A percentile compares a stretch with the other conserved stretches of the same genome.
Evolutionary conservation across 352 stramenopile species (phyloP).

Genomic region (Phytophthora syringae): DNA sequence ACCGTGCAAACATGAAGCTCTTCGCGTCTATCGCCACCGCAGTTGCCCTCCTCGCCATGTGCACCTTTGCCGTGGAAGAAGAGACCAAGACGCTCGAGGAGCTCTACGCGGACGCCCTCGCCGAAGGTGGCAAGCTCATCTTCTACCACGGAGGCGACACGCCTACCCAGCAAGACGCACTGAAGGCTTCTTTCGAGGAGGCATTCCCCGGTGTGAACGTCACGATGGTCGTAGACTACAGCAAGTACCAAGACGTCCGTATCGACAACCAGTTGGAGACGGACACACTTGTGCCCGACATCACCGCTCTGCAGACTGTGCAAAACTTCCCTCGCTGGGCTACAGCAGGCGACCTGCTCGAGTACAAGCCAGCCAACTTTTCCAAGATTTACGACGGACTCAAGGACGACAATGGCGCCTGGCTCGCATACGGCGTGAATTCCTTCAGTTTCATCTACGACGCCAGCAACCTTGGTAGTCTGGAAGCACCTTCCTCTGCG

Average conservation of each 20-base stretch:
- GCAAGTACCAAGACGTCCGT: no score
- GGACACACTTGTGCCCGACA: slow-evolving; percentile 45
- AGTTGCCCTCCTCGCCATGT: slow-evolving; percentile 3
- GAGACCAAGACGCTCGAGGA: slow-evolving; percentile 51
- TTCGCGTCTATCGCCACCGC: slow-evolving; percentile 6
- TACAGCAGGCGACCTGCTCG: slow-evolving; percentile 39
- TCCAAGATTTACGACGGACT: slow-evolving; percentile 54
- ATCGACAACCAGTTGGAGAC: slow-evolving; percentile 65
- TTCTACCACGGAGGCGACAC: slow-evolving; percentile 49
- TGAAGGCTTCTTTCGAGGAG: slow-evolving; percentile 23
- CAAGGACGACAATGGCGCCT: slow-evolving; percentile 34
- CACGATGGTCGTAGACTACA: slow-evolving; percentile 57
- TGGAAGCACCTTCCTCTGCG: slow-evolving; percentile 19
- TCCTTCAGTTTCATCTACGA: slow-evolving; percentile 52
- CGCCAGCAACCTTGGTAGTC: slow-evolving; percentile 18
- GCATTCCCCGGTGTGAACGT: slow-evolving; percentile 61
- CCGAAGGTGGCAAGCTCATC: slow-evolving; percentile 55
- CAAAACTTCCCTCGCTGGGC: slow-evolving; percentile 55
- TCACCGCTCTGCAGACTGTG: slow-evolving; percentile 50
- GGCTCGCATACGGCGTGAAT: slow-evolving; percentile 38
- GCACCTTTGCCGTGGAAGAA: slow-evolving; percentile 27
- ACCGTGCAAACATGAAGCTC: slow-evolving; percentile 18
- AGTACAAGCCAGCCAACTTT: slow-evolving; percentile 58
- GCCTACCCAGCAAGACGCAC: slow-evolving; percentile 29
- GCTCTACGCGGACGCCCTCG: slow-evolving; percentile 52